phyloP scores from a whole-genome alignment of 2,329 filamentous ascomycete genomes.

The Diaporthe sp. region DNA sequence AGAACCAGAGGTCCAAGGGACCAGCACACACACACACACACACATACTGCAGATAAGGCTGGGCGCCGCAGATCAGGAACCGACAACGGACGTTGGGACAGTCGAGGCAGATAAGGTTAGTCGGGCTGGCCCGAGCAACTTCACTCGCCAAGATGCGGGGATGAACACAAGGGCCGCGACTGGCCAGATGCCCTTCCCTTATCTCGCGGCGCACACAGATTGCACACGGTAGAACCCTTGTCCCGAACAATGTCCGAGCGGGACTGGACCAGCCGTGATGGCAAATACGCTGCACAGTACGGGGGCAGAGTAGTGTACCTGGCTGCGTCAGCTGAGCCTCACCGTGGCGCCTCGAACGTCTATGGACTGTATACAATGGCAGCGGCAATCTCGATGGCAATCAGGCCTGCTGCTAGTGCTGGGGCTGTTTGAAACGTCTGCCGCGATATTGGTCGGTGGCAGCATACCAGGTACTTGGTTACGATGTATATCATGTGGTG shows the following conservation, averaged over 20 bases:
- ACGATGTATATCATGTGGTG: slow-evolving; percentile 1
- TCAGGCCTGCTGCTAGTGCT: slow-evolving; percentile 3
- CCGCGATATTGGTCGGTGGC: neutral
- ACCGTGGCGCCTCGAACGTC: slow-evolving; percentile 17
- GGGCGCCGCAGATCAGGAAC: slow-evolving; percentile 29
- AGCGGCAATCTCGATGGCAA: slow-evolving; percentile 22
- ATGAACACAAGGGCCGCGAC: slow-evolving; percentile 6
- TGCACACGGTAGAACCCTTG: slow-evolving; percentile 1
- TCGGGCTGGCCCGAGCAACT: slow-evolving; percentile 29
- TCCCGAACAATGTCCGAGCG: slow-evolving; percentile 30
- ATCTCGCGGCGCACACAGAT: slow-evolving; percentile 12
- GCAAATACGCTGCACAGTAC: slow-evolving; percentile 26
- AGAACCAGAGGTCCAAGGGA: neutral
- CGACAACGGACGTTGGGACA: slow-evolving; percentile 29
- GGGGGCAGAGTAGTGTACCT: neutral
- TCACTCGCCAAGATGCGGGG: slow-evolving; percentile 20
- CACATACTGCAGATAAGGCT: slow-evolving; percentile 19
- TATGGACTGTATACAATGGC: slow-evolving; percentile 27
- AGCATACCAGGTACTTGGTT: neutral
- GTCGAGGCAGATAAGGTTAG: slow-evolving; percentile 30
- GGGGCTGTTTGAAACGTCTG: neutral
- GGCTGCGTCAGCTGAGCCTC: slow-evolving; percentile 22
- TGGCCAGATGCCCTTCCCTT: slow-evolving; percentile 10
- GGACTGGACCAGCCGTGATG: slow-evolving; percentile 1
- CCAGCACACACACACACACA: neutral